These are phyloP conservation scores for Neurospora sp. DNA, from an alignment of 2,329 filamentous ascomycete genomes.

Conservation along the genomic window DNA sequence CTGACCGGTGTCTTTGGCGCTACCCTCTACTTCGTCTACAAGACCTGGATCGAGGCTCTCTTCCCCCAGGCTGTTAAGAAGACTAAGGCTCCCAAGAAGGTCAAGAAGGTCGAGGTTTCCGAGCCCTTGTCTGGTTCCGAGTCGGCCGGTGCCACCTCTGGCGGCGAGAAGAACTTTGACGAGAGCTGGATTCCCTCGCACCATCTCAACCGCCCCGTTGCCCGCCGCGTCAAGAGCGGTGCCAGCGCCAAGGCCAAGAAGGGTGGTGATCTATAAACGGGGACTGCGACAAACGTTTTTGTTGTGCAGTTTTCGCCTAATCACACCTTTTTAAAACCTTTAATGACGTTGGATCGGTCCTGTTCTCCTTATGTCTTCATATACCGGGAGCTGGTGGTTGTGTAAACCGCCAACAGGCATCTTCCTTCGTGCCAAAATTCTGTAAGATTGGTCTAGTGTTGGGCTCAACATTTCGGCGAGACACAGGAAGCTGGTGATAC, in stretches of 20 bases:
- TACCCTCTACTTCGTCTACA: constrained; percentile 93
- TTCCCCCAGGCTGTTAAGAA: constrained; percentile 81
- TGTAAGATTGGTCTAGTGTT: neutral
- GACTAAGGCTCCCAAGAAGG: constrained; percentile 47
- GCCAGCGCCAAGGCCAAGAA: constrained; percentile 29
- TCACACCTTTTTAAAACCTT: neutral
- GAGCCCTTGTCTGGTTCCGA: constrained; percentile 59
- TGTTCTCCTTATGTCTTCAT: neutral
- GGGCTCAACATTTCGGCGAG: neutral
- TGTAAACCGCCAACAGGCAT: neutral
- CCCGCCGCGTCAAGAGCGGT: constrained; percentile 54
- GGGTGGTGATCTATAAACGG: neutral
- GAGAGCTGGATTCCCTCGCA: constrained; percentile 88
- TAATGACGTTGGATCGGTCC: neutral
- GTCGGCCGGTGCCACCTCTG: constrained; percentile 58
- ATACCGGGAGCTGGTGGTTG: neutral
- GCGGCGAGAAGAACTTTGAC: constrained; percentile 68
- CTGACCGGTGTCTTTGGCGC: constrained; percentile 69
- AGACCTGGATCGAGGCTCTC: constrained; percentile 91
- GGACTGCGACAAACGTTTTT: neutral
- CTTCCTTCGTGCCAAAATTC: neutral
- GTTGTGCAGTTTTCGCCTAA: neutral
- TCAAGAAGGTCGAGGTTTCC: constrained; percentile 57
- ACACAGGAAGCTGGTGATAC: neutral
- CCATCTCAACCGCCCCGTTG: constrained; percentile 79